Evolutionary conservation across 306 rosid species (phyloP), one percentile per base, ranked within the genome.

Genomic region (Lablab purpureus): DNA sequence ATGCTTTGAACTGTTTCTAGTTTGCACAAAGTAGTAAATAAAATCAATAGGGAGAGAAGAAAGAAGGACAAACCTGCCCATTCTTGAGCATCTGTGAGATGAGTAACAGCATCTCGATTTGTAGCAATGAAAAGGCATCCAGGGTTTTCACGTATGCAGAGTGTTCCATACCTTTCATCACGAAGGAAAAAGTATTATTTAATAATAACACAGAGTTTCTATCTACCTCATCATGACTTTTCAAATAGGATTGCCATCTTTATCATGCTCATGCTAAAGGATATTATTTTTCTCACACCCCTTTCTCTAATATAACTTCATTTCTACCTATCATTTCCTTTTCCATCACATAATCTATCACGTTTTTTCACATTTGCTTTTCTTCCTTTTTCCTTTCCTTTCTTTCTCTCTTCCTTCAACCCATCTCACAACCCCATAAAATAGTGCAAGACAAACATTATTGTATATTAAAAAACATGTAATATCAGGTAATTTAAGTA

Each of bases 1-100:
- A 63, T 83, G 21, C 27, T 22, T 19, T 66, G 45, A 56, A 83
- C 72, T 4, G 4, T 62, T 49, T 73, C 17, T n/a, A 65, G 59
- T 71, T 71, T 51, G 49, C 19, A 43, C 70, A 71, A 55, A 58
- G 52, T 85, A 71, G 37, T n/a, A 21, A 46, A 69, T 13, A 27
- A 74, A 22, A 34, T 40, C 64, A 66, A 40, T 49, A 70, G 17
- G n/a, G 11, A 47, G 65, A 64, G 70, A 52, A 65, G 67, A 67
- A 36, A 70, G 80, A 84, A 80, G 80, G 41, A 68, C 66, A 51
- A 80, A 95, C 99, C 98, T 80, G 99, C 99, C 99, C 99, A 95
- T 91, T 95, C 99, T 84, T 95, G 99, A 80, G 98, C 98, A 83
- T 95, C 99, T 32, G 98, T 95, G 74, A 95, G 96, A 90, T 95